phyloP scores from a whole-genome alignment of 2,329 filamentous ascomycete genomes.

The Hyphodiscus sp. region DNA sequence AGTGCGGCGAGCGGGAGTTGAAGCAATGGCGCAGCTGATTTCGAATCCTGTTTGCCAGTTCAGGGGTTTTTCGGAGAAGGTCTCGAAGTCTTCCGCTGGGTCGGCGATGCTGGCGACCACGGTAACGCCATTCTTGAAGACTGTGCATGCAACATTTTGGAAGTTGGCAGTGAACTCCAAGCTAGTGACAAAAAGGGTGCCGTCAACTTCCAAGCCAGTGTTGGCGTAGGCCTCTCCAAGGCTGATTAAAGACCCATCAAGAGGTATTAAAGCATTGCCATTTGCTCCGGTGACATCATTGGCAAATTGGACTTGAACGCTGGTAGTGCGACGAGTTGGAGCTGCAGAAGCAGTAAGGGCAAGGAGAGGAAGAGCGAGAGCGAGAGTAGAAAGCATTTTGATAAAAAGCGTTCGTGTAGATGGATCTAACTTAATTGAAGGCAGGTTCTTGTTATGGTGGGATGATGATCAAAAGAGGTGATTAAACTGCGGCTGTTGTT shows the following conservation, averaged over 20 bases:
- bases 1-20: no score
- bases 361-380: conserved; percentile 6
- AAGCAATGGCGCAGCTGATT: conserved; percentile 2
- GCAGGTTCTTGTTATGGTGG: neutral
- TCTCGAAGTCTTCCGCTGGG: conserved; percentile 1
- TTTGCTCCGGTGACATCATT: conserved; percentile 9
- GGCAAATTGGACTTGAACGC: conserved; percentile 8
- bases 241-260: conserved; percentile 5
- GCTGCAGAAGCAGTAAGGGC: conserved; percentile 5
- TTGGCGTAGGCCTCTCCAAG: conserved; percentile 7
- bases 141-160: conserved; percentile 5
- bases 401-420: conserved; percentile 3
- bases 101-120: conserved; percentile 6
- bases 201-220: conserved; percentile 5
- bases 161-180: conserved; percentile 8
- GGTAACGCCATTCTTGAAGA: conserved; percentile 5
- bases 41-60: conserved; percentile 7
- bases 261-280: conserved; percentile 6
- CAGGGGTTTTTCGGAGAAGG: neutral
- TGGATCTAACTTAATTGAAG: conserved; percentile 3
- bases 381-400: conserved; percentile 7
- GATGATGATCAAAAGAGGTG: no score
- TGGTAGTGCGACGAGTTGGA: conserved; percentile 3
- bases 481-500: no score
- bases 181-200: conserved; percentile 7